Percentiles rank a stretch among this genome's conserved stretches.
Evolutionary conservation across 208 protist species (phyloP).

Genomic region (Strigomonas galati): DNA sequence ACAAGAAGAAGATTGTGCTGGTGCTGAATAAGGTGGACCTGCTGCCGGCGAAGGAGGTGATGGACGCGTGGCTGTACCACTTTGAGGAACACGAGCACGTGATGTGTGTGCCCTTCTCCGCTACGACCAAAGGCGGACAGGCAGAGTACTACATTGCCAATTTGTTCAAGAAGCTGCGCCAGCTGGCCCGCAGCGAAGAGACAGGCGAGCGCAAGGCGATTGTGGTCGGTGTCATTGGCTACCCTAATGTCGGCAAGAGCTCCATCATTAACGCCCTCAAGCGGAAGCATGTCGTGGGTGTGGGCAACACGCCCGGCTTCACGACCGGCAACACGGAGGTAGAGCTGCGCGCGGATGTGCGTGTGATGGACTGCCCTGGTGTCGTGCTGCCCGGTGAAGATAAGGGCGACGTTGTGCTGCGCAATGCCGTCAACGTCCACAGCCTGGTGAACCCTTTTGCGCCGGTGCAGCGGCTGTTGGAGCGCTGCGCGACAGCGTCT

Average conservation of each 20-base stretch:
- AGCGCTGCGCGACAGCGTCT: slow-evolving; percentile 50
- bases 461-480: slow-evolving; percentile 89
- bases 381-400: slow-evolving; percentile 91
- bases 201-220: slow-evolving; percentile 86
- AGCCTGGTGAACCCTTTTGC: slow-evolving; percentile 91
- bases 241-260: slow-evolving; percentile 98
- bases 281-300: slow-evolving; percentile 85
- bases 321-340: slow-evolving; percentile 95
- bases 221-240: slow-evolving; percentile 97
- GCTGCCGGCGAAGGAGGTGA: slow-evolving; percentile 91
- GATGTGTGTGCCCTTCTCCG: slow-evolving; percentile 82
- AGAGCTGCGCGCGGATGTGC: slow-evolving; percentile 95
- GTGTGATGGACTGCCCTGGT: slow-evolving; percentile 97
- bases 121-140: slow-evolving; percentile 69
- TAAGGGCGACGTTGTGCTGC: slow-evolving; percentile 91
- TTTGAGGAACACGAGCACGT: slow-evolving; percentile 81
- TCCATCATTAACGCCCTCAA: slow-evolving; percentile 98
- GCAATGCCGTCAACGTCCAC: slow-evolving; percentile 95
- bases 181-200: slow-evolving; percentile 76
- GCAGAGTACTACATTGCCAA: slow-evolving; percentile 63
- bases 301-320: slow-evolving; percentile 93
- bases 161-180: slow-evolving; percentile 91
- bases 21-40: slow-evolving; percentile 98
- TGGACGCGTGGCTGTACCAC: slow-evolving; percentile 82
- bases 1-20: slow-evolving; percentile 92